A percentile compares a stretch with the other conserved stretches of the same genome.
phyloP scores from a whole-genome alignment of 495 filamentous ascomycete genomes.

The Penicillium steckii region DNA sequence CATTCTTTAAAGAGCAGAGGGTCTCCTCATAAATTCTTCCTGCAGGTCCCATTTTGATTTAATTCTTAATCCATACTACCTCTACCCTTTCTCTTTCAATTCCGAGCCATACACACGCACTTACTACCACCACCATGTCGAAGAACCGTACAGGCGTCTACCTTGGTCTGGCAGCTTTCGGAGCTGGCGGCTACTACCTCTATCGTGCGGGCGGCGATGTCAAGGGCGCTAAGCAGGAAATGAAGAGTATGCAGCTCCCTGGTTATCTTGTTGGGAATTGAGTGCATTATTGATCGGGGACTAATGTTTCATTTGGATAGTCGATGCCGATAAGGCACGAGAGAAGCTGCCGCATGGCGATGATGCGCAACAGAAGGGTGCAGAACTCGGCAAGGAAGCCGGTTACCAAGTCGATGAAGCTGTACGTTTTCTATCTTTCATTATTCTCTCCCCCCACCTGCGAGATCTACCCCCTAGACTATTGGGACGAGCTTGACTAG shows the following conservation, averaged over 20 bases:
- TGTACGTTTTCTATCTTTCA: slow-evolving; percentile 38
- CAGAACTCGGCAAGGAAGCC: slow-evolving; percentile 50
- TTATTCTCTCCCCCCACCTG: slow-evolving; percentile 1
- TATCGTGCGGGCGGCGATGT: slow-evolving; percentile 83
- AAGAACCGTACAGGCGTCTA: slow-evolving; percentile 55
- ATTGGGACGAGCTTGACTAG: too few relatives aligned
- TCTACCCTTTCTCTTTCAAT: background rate
- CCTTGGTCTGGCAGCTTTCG: slow-evolving; percentile 62
- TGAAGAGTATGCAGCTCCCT: slow-evolving; percentile 61
- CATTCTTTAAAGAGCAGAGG: slow-evolving; percentile 13
- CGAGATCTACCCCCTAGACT: too few relatives aligned
- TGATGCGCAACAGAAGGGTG: slow-evolving; percentile 50
- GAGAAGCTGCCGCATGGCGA: slow-evolving; percentile 53
- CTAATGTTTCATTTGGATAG: slow-evolving; percentile 19
- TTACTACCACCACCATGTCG: slow-evolving; percentile 30
- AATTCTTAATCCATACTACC: too few relatives aligned
- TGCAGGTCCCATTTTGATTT: background rate
- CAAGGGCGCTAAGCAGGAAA: slow-evolving; percentile 75
- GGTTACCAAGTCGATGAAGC: slow-evolving; percentile 54
- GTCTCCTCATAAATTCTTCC: background rate
- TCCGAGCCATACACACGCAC: too few relatives aligned
- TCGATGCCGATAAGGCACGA: slow-evolving; percentile 64
- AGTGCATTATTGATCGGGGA: too few relatives aligned
- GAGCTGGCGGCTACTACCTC: slow-evolving; percentile 83
- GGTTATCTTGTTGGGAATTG: background rate